These are phyloP conservation scores for Allantophomopsis lycopodina DNA, from an alignment of 2,329 filamentous ascomycete genomes.

Conservation along the genomic window DNA sequence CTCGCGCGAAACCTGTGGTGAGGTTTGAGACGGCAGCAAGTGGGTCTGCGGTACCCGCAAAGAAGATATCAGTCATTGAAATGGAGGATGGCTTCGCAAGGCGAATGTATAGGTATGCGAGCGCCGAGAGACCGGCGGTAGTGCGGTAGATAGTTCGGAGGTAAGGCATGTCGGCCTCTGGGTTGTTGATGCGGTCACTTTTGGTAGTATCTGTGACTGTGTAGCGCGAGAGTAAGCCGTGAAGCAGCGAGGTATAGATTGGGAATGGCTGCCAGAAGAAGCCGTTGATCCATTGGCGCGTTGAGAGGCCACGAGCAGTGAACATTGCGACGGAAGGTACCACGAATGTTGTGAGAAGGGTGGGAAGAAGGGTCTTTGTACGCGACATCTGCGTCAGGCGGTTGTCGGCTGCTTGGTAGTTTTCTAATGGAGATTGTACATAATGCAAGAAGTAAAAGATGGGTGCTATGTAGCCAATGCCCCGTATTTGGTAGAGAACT, in stretches of 20 bases:
- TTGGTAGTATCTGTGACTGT: conserved; percentile 9
- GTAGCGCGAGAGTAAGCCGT: conserved; percentile 6
- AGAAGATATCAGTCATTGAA: conserved; percentile 10
- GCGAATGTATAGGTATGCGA: conserved; percentile 8
- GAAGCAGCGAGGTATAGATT: conserved; percentile 8
- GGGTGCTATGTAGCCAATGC: conserved; percentile 18
- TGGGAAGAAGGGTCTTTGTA: conserved; percentile 16
- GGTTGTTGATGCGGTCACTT: conserved; percentile 8
- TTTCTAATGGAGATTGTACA: conserved; percentile 18
- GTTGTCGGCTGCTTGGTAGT: conserved; percentile 19
- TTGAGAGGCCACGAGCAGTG: conserved; percentile 6
- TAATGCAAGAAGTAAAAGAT: conserved; percentile 24
- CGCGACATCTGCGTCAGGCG: conserved; percentile 16
- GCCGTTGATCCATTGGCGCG: conserved; percentile 14
- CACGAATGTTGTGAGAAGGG: conserved; percentile 12
- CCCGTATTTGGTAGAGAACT: conserved; percentile 13
- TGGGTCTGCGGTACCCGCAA: conserved; percentile 12
- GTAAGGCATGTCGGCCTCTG: conserved; percentile 12
- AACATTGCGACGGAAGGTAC: conserved; percentile 14
- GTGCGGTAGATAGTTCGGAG: conserved; percentile 10
- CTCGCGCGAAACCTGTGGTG: conserved; percentile 4
- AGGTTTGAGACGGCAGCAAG: conserved; percentile 1
- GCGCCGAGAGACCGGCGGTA: conserved; percentile 3
- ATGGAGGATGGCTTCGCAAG: conserved; percentile 5
- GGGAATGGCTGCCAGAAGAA: conserved; percentile 10